Base-by-base conservation (phyloP, 441 rosid genomes). In the Populus hybrid region DNA sequence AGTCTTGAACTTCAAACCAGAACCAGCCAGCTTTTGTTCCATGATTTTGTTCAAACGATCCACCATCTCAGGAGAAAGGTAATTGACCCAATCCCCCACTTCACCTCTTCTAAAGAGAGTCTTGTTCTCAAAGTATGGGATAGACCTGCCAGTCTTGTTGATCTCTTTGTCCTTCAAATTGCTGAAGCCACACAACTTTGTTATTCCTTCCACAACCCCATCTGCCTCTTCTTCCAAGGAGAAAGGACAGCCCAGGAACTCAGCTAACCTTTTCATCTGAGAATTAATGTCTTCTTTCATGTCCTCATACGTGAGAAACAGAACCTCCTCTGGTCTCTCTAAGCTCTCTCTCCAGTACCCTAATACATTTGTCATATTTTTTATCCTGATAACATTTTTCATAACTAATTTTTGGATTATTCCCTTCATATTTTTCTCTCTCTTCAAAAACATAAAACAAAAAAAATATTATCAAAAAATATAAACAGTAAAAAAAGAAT, bases 51-150 rank as follows among this genome's bases (percentile, higher is more conserved):
- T 68, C 21, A 24, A 54, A 8, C 63, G 21, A 5, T 54, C 8
- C 35, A 21, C 74, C 74, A 57, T 57, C 23, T 18, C 32, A 16
- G 69, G 36, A 1, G 74, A 7, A 35, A 24, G 72, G 28, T 21
- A 11, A 59, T 35, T 69, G 50, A 67, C 72, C 68, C 69, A 54
- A 61, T 69, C 36, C 34, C 79, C 59, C 0, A 67, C 36, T 57
- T 28, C 73, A 26, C 34, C 59, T 54, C n/a, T 69, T 69, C 79
- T 69, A 10, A 76, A 69, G 16, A 54, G 38, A n/a, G 26, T 69
- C 59, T 70, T 34, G 10, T 18, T 57, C 24, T 57, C 67, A 69
- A 50, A 18, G 32, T 38, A 0, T 9, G 5, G 12, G 6, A 10
- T 1, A 32, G n/a, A 59, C 28, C 5, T 34, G 0, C 69, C 68